These are phyloP conservation scores for Zymoseptoria ardabiliae DNA, from an alignment of 2,329 filamentous ascomycete genomes.

Conservation along the genomic window DNA sequence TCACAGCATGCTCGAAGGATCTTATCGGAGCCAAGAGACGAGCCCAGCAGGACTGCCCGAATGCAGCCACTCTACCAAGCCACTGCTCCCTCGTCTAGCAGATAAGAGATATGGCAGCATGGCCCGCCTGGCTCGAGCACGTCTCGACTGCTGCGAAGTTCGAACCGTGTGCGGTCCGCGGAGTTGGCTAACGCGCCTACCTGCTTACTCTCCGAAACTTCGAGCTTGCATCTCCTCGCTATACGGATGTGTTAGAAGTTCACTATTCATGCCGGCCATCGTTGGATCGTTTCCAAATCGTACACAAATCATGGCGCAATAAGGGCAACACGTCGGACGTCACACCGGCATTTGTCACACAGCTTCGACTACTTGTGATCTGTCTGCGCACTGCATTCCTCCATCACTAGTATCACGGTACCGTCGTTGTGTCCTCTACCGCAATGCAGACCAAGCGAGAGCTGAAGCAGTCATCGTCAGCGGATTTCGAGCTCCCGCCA, in stretches of 20 bases:
- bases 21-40: neutral
- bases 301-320: neutral
- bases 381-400: neutral
- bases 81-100: neutral
- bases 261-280: neutral
- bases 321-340: neutral
- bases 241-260: neutral
- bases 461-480: neutral
- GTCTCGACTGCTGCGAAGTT: neutral
- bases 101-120: neutral
- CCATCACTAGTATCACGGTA: neutral
- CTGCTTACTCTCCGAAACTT: neutral
- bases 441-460: neutral
- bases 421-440: neutral
- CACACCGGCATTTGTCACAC: neutral
- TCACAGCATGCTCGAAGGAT: neutral
- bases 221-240: slow-evolving; percentile 5
- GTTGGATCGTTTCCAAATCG: neutral
- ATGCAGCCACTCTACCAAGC: neutral
- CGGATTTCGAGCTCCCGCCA: slow-evolving; percentile 25
- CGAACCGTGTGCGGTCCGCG: neutral
- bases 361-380: neutral
- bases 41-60: neutral
- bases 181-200: neutral
- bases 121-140: neutral